These are phyloP conservation scores for Yarrowia sp. DNA, from an alignment of 805 yeast species.

Conservation along the genomic window DNA sequence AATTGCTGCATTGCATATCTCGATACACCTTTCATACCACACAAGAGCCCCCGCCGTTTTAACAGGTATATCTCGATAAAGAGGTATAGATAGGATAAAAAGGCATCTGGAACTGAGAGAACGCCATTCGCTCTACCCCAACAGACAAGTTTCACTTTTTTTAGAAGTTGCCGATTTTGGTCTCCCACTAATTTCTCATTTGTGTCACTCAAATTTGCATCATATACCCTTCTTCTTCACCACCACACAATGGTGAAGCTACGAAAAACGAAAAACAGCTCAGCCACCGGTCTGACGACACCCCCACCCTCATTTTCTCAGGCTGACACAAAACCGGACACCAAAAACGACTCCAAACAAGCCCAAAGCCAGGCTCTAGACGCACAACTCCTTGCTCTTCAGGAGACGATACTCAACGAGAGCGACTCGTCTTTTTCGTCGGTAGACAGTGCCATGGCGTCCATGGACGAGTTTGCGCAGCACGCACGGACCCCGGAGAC, in stretches of 20 bases:
- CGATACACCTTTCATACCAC: neutral
- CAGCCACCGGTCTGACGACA: slow-evolving; percentile 18
- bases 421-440: slow-evolving; percentile 36
- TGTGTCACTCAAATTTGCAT: slow-evolving; percentile 30
- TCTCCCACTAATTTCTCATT: no score
- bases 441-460: slow-evolving; percentile 5
- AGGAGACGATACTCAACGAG: slow-evolving; percentile 35
- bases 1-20: slow-evolving; percentile 29
- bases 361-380: neutral
- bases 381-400: slow-evolving; percentile 18
- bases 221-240: slow-evolving; percentile 5
- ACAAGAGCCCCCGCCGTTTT: neutral
- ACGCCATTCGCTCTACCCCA: no score
- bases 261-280: slow-evolving; percentile 22
- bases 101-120: no score
- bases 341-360: neutral
- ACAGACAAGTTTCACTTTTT: no score
- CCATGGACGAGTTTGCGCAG: slow-evolving; percentile 17
- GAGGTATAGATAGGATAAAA: no score
- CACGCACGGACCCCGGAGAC: slow-evolving; percentile 28
- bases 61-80: neutral
- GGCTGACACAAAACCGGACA: neutral
- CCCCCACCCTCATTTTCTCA: slow-evolving; percentile 31
- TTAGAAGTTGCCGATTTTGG: no score
- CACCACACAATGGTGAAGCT: slow-evolving; percentile 11